Conservation (phyloP, 148 eudicot species). For the Rhododendron ovatum region DNA sequence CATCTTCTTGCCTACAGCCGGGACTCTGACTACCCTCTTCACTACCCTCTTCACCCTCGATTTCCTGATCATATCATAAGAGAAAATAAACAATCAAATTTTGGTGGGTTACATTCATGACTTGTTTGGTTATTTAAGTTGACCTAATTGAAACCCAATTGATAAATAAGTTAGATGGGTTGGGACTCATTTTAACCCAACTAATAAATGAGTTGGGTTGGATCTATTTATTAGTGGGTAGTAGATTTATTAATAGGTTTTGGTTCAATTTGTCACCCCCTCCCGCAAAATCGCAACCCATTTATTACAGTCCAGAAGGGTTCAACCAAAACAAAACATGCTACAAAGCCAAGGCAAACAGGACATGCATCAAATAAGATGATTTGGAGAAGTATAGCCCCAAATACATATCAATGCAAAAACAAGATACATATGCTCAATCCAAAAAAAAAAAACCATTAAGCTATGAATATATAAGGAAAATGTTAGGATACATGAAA, state of each 20-base stretch:
- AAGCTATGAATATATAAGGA: not conserved
- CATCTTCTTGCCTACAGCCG: constrained; percentile 74
- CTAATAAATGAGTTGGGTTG: too few species aligned
- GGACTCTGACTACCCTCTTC: constrained; percentile 73
- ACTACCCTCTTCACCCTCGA: constrained; percentile 72
- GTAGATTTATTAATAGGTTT: too few species aligned
- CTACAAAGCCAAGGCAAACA: not conserved
- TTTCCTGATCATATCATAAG: constrained; percentile 42
- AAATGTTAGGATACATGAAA: too few species aligned
- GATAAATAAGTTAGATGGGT: too few species aligned
- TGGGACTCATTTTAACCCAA: too few species aligned
- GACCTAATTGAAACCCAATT: too few species aligned
- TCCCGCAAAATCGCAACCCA: not conserved
- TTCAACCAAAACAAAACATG: not conserved
- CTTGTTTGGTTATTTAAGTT: too few species aligned
- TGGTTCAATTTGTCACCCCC: too few species aligned
- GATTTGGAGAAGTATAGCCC: not conserved
- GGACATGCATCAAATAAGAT: not conserved
- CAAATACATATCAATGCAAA: not conserved
- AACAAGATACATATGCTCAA: not conserved
- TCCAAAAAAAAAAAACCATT: not conserved
- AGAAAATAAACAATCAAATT: constrained; percentile 5
- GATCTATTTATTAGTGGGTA: too few species aligned
- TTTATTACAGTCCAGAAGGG: not conserved
- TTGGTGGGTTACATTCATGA: too few species aligned